Percentiles rank a stretch among this genome's conserved stretches.
These are phyloP conservation scores for Spatholobus suberectus DNA, from an alignment of 306 rosid species.

Conservation along the genomic window DNA sequence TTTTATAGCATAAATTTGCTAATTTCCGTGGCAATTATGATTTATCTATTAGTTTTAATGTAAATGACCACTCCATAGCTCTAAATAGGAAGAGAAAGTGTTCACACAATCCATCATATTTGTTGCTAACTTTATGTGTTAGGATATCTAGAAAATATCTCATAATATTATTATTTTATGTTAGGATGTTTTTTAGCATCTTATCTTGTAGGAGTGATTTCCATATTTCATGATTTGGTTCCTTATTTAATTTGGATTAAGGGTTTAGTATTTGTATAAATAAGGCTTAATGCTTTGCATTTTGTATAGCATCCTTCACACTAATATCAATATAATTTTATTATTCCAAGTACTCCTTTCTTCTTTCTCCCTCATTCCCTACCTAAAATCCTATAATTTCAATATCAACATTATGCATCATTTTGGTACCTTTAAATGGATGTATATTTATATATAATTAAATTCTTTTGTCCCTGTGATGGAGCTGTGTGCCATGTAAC, in stretches of 20 bases:
- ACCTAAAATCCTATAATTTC: neutral
- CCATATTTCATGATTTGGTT: neutral
- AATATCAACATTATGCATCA: neutral
- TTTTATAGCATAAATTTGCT: too few species aligned
- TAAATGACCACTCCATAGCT: too few species aligned
- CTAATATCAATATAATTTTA: neutral
- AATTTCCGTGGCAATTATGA: too few species aligned
- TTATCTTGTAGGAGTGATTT: neutral
- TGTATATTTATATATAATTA: neutral
- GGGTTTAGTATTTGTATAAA: neutral
- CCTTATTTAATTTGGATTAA: neutral
- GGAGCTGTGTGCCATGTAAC: neutral
- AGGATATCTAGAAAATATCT: too few species aligned
- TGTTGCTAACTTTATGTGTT: too few species aligned
- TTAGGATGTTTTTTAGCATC: neutral
- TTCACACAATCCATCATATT: too few species aligned
- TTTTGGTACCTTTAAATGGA: neutral
- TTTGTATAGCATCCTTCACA: neutral
- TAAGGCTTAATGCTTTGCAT: neutral
- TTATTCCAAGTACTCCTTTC: neutral
- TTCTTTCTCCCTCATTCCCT: neutral
- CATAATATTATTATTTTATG: neutral
- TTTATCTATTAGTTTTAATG: too few species aligned
- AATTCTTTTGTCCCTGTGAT: neutral
- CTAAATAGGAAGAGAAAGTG: too few species aligned